Conservation (phyloP, 2,329 filamentous ascomycete genomes). For the Monilinia vaccinii-corymbosi region DNA sequence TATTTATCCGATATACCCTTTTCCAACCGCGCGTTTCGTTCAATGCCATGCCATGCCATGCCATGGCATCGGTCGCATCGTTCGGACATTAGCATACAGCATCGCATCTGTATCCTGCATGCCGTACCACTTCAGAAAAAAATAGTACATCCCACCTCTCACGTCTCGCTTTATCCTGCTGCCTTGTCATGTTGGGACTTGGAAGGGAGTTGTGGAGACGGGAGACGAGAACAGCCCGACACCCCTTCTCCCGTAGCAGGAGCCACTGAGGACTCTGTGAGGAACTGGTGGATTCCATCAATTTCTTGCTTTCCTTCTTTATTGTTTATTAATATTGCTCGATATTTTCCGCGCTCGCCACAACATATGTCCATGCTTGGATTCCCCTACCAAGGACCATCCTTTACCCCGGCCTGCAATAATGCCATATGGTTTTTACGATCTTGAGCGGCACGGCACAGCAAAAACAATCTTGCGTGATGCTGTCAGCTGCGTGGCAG, state of each 20-base stretch:
- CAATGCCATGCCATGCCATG: too few species aligned
- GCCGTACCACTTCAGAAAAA: slow-evolving; percentile 5
- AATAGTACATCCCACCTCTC: not conserved
- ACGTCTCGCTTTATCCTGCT: slow-evolving; percentile 9
- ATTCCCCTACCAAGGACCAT: not conserved
- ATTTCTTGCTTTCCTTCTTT: not conserved
- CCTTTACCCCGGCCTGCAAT: not conserved
- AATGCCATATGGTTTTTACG: slow-evolving; percentile 9
- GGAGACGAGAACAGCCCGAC: not conserved
- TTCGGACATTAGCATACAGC: slow-evolving; percentile 1
- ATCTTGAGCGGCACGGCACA: slow-evolving; percentile 11
- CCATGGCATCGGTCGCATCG: slow-evolving; percentile 1
- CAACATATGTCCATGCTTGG: not conserved
- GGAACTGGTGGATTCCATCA: not conserved
- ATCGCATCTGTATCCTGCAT: slow-evolving; percentile 1
- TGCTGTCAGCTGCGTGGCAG: slow-evolving; percentile 12
- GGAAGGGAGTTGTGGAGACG: not conserved
- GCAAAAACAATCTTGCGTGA: slow-evolving; percentile 11
- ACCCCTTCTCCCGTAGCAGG: not conserved
- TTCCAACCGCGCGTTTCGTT: slow-evolving; percentile 10
- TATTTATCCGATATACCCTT: not conserved
- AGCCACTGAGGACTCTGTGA: not conserved
- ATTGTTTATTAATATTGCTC: too few species aligned
- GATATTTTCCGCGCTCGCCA: not conserved
- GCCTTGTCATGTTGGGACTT: slow-evolving; percentile 6